Base-by-base conservation (phyloP, 1,284 basidiomycete species). In the Ganoderma resinaceum region DNA sequence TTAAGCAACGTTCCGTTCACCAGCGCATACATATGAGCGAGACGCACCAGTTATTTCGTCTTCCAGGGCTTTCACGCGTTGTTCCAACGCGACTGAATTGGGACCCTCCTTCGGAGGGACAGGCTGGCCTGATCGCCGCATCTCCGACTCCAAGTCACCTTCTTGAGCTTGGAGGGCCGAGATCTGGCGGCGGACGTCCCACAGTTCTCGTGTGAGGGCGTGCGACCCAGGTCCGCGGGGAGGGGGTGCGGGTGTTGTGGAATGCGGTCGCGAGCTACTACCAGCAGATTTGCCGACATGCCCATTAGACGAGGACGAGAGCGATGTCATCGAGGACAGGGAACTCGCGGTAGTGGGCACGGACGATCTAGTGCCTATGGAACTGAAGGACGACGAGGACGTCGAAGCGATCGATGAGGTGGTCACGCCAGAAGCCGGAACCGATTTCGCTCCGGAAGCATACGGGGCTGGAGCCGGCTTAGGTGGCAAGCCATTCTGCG, bases 111-210 rank as follows among this genome's bases (percentile, higher is more conserved):
- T 65, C 9, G 70, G 71, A 18, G 71, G 60, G 9, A 72, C 70
- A 33, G 66, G 63, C 40, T 73, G 74, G 20, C 72, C 69, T 7
- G 70, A 59, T 16, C 65, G 57, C 35, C 74, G 73, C 64, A 84
- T 73, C 31, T 81, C 75, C 2, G 74, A 70, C 18, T 81, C 29
- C 46, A 83, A 73, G 11, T 65, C 68, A 0, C 72, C 68, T 63
- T 84, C 81, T 26, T 77, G 77, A 16, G 76, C 79, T 29, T 80
- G 72, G 2, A 74, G 75, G 0, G 79, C 79, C 16, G 79, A 76
- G 35, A 82, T 76, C 68, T 80, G 76, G 35, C 79, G 71, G 11
- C 81, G 79, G 31, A 82, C 73, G 57, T 78, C 77, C 73, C 76
- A 78, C 29, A 83, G 66, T 60, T 84, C 81, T 40, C 76, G 75